These are phyloP conservation scores for Senna tora DNA, from an alignment of 306 rosid genomes.

Conservation along the genomic window DNA sequence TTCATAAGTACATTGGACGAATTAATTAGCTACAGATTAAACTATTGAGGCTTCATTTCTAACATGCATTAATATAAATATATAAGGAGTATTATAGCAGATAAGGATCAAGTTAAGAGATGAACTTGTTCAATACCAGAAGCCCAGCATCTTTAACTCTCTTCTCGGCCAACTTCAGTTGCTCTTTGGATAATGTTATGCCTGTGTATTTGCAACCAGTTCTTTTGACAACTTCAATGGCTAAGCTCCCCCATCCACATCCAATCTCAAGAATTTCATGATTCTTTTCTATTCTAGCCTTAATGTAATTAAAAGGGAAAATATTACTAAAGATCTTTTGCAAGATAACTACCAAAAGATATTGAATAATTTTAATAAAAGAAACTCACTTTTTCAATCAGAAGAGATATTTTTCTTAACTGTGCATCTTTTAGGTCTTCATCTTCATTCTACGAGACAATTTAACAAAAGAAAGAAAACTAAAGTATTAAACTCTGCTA, in stretches of 20 bases:
- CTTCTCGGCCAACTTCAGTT: slow-evolving; percentile 69
- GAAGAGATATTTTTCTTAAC: slow-evolving; percentile 65
- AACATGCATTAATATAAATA: neutral
- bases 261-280: slow-evolving; percentile 93
- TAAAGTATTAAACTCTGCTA: neutral
- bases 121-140: slow-evolving; percentile 52
- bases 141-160: slow-evolving; percentile 76
- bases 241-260: slow-evolving; percentile 93
- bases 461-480: neutral
- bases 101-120: neutral
- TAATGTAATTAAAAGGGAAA: slow-evolving; percentile 11
- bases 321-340: neutral
- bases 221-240: slow-evolving; percentile 74
- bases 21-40: too few species aligned
- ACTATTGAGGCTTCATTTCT: neutral
- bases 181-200: slow-evolving; percentile 81
- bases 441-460: slow-evolving; percentile 51
- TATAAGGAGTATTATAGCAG: neutral
- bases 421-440: slow-evolving; percentile 85
- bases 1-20: too few species aligned
- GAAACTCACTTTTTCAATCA: slow-evolving; percentile 62
- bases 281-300: slow-evolving; percentile 66
- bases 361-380: neutral
- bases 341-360: neutral
- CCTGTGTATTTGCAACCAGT: slow-evolving; percentile 90